Conservation (phyloP, 2,329 filamentous ascomycete genomes). For the Mariannaea elegans region DNA sequence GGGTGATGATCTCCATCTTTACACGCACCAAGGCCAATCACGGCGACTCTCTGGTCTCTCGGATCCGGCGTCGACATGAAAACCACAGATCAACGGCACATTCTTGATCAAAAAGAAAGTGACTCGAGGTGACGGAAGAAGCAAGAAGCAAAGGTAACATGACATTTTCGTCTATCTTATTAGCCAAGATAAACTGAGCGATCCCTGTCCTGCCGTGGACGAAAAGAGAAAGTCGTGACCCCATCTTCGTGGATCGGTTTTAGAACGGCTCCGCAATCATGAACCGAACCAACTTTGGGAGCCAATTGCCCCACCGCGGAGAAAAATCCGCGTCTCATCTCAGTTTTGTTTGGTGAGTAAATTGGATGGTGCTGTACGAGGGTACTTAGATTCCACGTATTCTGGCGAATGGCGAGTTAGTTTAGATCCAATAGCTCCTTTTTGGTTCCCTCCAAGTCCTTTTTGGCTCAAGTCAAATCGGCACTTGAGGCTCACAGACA, state of each 20-base stretch:
- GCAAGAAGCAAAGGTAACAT: conserved; percentile 5
- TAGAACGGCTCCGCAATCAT: background rate
- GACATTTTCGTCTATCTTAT: background rate
- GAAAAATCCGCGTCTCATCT: background rate
- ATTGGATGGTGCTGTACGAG: no score
- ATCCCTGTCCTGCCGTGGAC: conserved; percentile 2
- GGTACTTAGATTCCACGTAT: no score
- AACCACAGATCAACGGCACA: background rate
- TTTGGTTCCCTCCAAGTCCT: no score
- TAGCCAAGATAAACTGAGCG: background rate
- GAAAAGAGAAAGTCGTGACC: background rate
- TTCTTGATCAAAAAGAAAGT: background rate
- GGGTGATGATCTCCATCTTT: background rate
- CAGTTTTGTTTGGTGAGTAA: background rate
- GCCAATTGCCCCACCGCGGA: background rate
- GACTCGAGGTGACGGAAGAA: background rate
- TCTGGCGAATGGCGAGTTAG: no score
- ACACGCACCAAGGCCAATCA: conserved; percentile 26
- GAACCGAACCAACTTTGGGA: no score
- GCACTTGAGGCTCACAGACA: no score
- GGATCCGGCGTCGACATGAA: conserved; percentile 17
- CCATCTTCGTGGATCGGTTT: background rate
- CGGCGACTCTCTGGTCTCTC: conserved; percentile 25
- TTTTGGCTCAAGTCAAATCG: no score
- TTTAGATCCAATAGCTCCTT: no score